A percentile compares a stretch with the other conserved stretches of the same genome.
Evolutionary conservation across 176 grass and related monocot genomes (phyloP).

Genomic region (Zoysia pacifica): DNA sequence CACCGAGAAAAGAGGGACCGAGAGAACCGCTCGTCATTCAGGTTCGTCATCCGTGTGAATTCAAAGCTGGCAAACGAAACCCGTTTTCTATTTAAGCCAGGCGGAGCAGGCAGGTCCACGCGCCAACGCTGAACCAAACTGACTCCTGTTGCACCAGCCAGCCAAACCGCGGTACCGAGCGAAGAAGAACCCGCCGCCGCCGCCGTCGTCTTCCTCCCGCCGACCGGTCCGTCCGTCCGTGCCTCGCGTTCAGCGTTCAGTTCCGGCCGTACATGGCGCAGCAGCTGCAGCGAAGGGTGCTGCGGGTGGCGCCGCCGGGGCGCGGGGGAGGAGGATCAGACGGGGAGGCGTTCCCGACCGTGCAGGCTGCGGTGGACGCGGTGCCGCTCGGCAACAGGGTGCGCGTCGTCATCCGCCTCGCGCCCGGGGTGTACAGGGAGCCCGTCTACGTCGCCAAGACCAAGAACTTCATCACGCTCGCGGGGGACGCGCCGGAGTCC

Average conservation of each 20-base stretch:
- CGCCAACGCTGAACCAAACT: neutral
- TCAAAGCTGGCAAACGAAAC: neutral
- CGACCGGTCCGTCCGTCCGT: neutral
- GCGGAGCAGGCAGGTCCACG: neutral
- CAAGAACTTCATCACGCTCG: constrained; percentile 84
- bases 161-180: neutral
- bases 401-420: constrained; percentile 73
- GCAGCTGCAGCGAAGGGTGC: constrained; percentile 39
- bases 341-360: constrained; percentile 51
- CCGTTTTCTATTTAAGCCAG: neutral
- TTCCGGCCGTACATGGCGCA: constrained; percentile 22
- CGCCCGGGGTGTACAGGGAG: constrained; percentile 72
- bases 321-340: constrained; percentile 29
- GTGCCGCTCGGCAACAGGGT: constrained; percentile 79
- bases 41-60: neutral
- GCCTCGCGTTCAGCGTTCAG: too few relatives aligned
- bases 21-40: neutral
- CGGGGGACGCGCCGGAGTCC: constrained; percentile 59
- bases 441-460: constrained; percentile 91
- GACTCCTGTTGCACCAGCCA: neutral
- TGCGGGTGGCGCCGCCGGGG: constrained; percentile 62
- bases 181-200: neutral
- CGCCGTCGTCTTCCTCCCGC: neutral
- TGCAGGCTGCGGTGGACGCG: constrained; percentile 87
- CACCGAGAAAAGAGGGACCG: neutral